Conservation (phyloP, 306 rosid species). For the Corylus avellana region DNA sequence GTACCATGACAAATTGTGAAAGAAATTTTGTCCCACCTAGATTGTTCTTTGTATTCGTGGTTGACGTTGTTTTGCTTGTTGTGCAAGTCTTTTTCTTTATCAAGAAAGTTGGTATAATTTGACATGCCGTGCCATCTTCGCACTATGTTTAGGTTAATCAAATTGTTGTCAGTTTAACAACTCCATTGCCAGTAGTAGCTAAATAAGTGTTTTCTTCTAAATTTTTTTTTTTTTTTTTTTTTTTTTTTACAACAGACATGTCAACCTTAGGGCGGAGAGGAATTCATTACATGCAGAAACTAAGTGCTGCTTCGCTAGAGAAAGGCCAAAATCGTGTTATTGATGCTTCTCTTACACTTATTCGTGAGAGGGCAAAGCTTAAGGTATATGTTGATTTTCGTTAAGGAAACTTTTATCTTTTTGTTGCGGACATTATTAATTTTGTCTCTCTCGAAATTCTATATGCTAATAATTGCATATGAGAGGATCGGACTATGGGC, state of each 20-base stretch:
- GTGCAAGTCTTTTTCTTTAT: background rate
- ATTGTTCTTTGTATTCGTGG: background rate
- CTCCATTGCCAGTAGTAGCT: background rate
- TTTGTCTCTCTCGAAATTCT: background rate
- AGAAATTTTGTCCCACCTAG: background rate
- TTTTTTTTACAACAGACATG: constrained; percentile 44
- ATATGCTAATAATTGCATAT: background rate
- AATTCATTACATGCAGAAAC: constrained; percentile 56
- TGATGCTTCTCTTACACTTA: constrained; percentile 94
- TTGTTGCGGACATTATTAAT: background rate
- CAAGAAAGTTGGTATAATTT: background rate
- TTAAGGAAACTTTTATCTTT: background rate
- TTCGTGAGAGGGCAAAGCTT: constrained; percentile 93
- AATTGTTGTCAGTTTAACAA: background rate
- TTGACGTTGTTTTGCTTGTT: background rate
- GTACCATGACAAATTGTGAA: background rate
- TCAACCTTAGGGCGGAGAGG: constrained; percentile 53
- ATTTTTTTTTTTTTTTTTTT: background rate
- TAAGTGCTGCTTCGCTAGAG: constrained; percentile 54
- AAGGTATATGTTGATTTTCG: constrained; percentile 51
- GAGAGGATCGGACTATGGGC: constrained; percentile 14
- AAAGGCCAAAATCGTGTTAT: constrained; percentile 84
- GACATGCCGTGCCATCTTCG: background rate
- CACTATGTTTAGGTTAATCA: background rate
- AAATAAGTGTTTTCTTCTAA: too few species aligned